Evolutionary conservation across 306 rosid species (phyloP), one percentile per base, ranked within the genome.

Genomic region (Urtica urens): DNA sequence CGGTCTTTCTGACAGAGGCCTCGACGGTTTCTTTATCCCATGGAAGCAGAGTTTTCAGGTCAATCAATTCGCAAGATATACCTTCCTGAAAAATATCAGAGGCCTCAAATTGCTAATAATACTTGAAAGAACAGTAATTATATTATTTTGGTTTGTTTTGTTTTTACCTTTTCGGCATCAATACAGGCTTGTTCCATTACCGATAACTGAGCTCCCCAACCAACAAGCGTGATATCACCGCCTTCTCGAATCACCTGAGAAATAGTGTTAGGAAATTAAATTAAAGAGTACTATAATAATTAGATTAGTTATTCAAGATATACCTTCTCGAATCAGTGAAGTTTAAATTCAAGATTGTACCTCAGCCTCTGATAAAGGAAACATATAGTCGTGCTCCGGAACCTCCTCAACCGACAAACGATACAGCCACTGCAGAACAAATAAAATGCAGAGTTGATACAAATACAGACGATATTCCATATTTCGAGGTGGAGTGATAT

Each of bases 1-100:
- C 99, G 23, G 99, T 85, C 71, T 90, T 90, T 37, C 58, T 64
- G 40, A 90, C 99, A 6, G 99, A 90, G 45, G 94, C 82, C 58
- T 85, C 99, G 37, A 90, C 78, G 8, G 83, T 85, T 54, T 85
- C 94, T 80, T 82, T 90, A 65, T 90, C 99, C 99, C 99, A 90
- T 44, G 99, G 99, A 57, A 85, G 46, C 41, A 90, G 80, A 69
- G 99, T 90, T 70, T 66, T 78, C 60, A 90, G 77, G 68, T 90
- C 99, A 53, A 90, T 82, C 57, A 85, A 62, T 62, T 90, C 99
- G 57, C 99, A 90, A 37, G 96, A 90, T 63, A 90, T 82, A 62
- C 96, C 99, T 12, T 82, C 95, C 99, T 90, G 79, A 58, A 74
- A 48, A 40, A 51, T 62, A 38, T 47, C 60, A 52, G n/a, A n/a